A percentile compares a stretch with the other conserved stretches of the same genome.
Evolutionary conservation across 2,329 filamentous ascomycete species (phyloP).

Genomic region (Trichoderma gracile): DNA sequence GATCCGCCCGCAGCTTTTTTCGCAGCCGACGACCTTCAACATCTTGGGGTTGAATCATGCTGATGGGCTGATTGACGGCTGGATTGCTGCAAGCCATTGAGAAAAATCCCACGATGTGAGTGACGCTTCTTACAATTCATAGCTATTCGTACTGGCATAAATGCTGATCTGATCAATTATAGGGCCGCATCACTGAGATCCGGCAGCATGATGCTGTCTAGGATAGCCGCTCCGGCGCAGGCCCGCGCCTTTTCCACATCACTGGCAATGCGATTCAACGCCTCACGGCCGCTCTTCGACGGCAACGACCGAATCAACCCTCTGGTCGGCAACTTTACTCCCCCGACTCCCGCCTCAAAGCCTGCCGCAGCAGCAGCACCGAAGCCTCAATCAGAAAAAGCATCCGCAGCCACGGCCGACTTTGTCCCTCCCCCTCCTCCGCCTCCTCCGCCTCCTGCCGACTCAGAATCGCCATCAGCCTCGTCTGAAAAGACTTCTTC

Average conservation of each 20-base stretch:
- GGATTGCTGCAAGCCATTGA: slow-evolving; percentile 21
- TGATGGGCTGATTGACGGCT: neutral
- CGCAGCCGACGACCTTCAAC: slow-evolving; percentile 11
- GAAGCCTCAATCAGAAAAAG: slow-evolving; percentile 25
- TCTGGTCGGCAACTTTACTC: slow-evolving; percentile 35
- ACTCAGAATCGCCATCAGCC: slow-evolving; percentile 8
- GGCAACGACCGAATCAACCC: slow-evolving; percentile 34
- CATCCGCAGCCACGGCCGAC: slow-evolving; percentile 15
- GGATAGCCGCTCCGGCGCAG: slow-evolving; percentile 32
- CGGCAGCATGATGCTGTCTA: slow-evolving; percentile 38
- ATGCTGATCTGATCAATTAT: neutral
- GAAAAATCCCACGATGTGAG: slow-evolving; percentile 18
- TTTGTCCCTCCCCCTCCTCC: slow-evolving; percentile 31
- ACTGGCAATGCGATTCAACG: slow-evolving; percentile 32
- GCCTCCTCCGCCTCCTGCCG: slow-evolving; percentile 13
- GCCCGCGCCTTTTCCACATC: slow-evolving; percentile 40
- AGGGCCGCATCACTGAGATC: slow-evolving; percentile 36
- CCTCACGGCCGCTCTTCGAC: slow-evolving; percentile 25
- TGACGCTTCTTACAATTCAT: neutral
- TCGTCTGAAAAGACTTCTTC: neutral
- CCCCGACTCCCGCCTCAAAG: slow-evolving; percentile 26
- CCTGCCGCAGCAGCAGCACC: slow-evolving; percentile 14
- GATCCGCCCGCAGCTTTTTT: slow-evolving; percentile 31
- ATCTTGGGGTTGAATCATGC: neutral
- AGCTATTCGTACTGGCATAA: neutral